Conservation (phyloP, 306 rosid genomes). For the Abrus precatorius region DNA sequence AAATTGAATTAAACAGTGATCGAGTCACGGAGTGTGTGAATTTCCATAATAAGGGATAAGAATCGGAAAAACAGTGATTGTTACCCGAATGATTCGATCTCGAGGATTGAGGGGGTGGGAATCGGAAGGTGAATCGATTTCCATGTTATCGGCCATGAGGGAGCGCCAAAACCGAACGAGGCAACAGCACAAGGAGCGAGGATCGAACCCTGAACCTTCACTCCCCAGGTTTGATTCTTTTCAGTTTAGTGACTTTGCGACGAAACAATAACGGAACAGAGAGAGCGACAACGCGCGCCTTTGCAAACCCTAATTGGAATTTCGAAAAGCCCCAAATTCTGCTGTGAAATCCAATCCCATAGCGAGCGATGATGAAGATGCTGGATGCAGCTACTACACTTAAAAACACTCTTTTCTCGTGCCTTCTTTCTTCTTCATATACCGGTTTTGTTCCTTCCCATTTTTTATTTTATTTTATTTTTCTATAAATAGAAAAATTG, state of each 20-base stretch:
- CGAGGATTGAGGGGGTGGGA: constrained; percentile 59
- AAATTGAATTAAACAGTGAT: constrained; percentile 27
- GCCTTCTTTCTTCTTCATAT: constrained; percentile 7
- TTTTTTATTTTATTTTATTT: background rate
- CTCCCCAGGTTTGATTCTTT: constrained; percentile 72
- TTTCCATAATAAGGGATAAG: background rate
- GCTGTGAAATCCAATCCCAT: constrained; percentile 6
- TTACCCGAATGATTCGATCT: constrained; percentile 83
- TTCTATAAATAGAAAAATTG: no score
- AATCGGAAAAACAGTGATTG: background rate
- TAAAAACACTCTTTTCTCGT: background rate
- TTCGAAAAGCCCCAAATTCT: constrained; percentile 37
- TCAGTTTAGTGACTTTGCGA: constrained; percentile 17
- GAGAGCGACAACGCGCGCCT: constrained; percentile 13
- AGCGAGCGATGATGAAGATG: background rate
- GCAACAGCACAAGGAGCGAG: constrained; percentile 68
- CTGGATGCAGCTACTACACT: background rate
- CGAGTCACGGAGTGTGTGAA: constrained; percentile 29
- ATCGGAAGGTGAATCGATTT: constrained; percentile 66
- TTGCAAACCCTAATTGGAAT: constrained; percentile 49
- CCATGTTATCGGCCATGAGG: constrained; percentile 70
- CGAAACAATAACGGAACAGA: background rate
- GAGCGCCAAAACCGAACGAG: constrained; percentile 63
- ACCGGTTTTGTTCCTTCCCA: background rate
- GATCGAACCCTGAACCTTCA: constrained; percentile 54